These are phyloP conservation scores for Psophocarpus tetragonolobus DNA, from an alignment of 306 rosid genomes.

Conservation along the genomic window DNA sequence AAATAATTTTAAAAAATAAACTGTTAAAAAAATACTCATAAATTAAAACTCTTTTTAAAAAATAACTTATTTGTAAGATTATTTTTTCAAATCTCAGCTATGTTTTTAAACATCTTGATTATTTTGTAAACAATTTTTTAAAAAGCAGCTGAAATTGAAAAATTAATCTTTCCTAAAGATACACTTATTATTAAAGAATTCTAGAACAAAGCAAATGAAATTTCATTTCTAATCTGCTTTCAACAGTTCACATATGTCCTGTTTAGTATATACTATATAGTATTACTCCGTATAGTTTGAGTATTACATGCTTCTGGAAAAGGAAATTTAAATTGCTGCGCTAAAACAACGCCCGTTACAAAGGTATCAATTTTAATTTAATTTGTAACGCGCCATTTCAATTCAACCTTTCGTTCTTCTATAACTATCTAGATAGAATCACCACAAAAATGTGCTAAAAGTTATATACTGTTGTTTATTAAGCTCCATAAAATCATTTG, in stretches of 20 bases:
- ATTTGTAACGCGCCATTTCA: neutral
- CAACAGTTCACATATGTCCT: neutral
- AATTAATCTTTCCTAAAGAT: too few species aligned
- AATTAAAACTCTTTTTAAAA: too few species aligned
- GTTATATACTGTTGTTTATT: neutral
- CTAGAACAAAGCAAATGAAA: neutral
- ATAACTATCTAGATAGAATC: neutral
- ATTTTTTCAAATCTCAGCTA: too few species aligned
- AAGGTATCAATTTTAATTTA: neutral
- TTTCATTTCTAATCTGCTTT: neutral
- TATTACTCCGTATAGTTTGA: too few species aligned
- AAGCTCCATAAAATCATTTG: conserved; percentile 20
- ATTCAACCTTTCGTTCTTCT: neutral
- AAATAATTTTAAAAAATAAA: too few species aligned
- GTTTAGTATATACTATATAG: neutral
- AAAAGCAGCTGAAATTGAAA: too few species aligned
- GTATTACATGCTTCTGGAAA: neutral
- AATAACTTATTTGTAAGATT: too few species aligned
- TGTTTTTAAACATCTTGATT: too few species aligned
- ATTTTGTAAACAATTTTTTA: too few species aligned
- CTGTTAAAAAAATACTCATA: too few species aligned
- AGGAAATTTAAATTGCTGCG: neutral
- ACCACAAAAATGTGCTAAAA: conserved; percentile 14
- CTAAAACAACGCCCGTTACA: neutral
- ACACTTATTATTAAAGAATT: neutral